Evolutionary conservation across 495 filamentous ascomycete species (phyloP).

Genomic region (Pseudomonodictys pantanalensis): DNA sequence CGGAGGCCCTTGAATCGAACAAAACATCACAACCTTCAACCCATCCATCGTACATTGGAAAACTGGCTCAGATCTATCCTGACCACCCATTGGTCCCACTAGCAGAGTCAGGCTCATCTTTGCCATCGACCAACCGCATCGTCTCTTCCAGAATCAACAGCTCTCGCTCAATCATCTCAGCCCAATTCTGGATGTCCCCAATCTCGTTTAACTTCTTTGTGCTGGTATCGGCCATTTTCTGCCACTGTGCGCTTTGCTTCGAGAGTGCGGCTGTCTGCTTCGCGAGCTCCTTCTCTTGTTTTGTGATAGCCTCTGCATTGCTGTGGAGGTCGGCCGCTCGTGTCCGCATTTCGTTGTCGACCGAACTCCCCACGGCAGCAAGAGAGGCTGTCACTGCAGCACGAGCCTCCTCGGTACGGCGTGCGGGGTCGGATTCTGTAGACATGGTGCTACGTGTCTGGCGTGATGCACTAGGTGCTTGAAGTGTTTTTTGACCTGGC

Average conservation of each 20-base stretch:
- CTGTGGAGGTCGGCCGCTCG: slow-evolving; percentile 73
- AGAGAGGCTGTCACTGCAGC: slow-evolving; percentile 76
- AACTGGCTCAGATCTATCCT: too few relatives aligned
- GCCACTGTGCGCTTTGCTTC: slow-evolving; percentile 68
- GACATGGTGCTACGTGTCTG: slow-evolving; percentile 23
- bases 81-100: slow-evolving; percentile 30
- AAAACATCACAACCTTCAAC: too few relatives aligned
- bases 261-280: slow-evolving; percentile 63
- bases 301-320: slow-evolving; percentile 65
- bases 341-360: slow-evolving; percentile 66
- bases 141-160: slow-evolving; percentile 86
- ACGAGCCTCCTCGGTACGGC: slow-evolving; percentile 62
- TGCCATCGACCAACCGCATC: slow-evolving; percentile 60
- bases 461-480: not conserved
- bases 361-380: slow-evolving; percentile 62
- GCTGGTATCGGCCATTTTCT: slow-evolving; percentile 64
- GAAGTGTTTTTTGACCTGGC: slow-evolving; percentile 3
- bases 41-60: too few relatives aligned
- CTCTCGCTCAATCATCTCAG: slow-evolving; percentile 91
- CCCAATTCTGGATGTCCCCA: slow-evolving; percentile 97
- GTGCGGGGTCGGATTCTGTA: slow-evolving; percentile 25
- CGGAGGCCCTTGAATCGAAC: too few relatives aligned
- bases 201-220: slow-evolving; percentile 80
- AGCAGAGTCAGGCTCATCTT: slow-evolving; percentile 26
- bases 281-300: slow-evolving; percentile 68